Evolutionary conservation across 2,329 filamentous ascomycete genomes (phyloP).

Genomic region (Aplosporella prunicola): DNA sequence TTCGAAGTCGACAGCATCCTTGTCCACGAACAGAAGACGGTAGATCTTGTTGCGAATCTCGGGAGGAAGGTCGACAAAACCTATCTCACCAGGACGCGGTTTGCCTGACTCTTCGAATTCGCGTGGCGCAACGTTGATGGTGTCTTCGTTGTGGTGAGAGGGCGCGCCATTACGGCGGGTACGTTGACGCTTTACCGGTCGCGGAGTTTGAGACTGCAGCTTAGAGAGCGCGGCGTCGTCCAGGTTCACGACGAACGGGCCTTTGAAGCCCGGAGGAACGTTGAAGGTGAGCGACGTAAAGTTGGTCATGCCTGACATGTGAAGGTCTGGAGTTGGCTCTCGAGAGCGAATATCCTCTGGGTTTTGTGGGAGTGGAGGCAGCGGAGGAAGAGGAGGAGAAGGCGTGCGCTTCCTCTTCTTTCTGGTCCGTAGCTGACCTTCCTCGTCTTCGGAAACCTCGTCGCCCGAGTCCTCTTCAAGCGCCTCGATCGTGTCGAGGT

Average conservation of each 20-base stretch:
- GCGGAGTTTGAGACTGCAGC: too few relatives aligned
- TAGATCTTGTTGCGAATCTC: slow-evolving; percentile 43
- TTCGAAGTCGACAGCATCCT: slow-evolving; percentile 26
- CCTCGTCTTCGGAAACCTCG: slow-evolving; percentile 23
- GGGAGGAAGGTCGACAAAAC: slow-evolving; percentile 30
- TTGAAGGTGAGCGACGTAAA: slow-evolving; percentile 42
- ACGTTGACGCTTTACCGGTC: too few relatives aligned
- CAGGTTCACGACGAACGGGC: slow-evolving; percentile 36
- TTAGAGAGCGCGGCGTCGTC: slow-evolving; percentile 21
- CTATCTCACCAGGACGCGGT: neutral
- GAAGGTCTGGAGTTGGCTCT: slow-evolving; percentile 20
- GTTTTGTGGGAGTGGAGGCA: slow-evolving; percentile 22
- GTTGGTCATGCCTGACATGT: too few relatives aligned
- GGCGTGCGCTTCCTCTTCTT: slow-evolving; percentile 24
- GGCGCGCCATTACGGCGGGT: too few relatives aligned
- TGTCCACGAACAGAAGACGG: slow-evolving; percentile 30
- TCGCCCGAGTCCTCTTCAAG: slow-evolving; percentile 27
- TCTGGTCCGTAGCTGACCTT: slow-evolving; percentile 16
- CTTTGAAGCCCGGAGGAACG: slow-evolving; percentile 35
- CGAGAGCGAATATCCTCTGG: slow-evolving; percentile 19
- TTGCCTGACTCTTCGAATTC: neutral
- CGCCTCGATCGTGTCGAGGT: slow-evolving; percentile 29
- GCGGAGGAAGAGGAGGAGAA: slow-evolving; percentile 25
- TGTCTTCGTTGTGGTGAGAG: too few relatives aligned
- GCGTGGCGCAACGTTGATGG: slow-evolving; percentile 1